phyloP scores from a whole-genome alignment of 2,329 filamentous ascomycete species.

The Nothopassalora personata region DNA sequence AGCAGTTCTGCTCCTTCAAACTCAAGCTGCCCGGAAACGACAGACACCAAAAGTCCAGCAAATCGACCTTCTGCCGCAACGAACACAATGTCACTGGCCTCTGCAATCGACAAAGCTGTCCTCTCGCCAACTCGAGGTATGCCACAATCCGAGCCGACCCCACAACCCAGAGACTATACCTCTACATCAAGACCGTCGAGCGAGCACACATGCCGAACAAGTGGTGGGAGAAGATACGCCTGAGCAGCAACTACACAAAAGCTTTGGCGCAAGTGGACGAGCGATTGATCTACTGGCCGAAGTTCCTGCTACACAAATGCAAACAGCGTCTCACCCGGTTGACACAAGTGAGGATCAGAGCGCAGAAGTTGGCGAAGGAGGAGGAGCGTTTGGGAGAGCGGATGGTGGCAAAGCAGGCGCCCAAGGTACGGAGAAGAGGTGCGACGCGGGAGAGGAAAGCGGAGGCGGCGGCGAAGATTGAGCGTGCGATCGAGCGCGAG shows the following conservation, averaged over 20 bases:
- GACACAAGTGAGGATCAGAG: slow-evolving; percentile 80
- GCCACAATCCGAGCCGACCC: slow-evolving; percentile 84
- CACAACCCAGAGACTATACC: slow-evolving; percentile 74
- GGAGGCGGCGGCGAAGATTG: slow-evolving; percentile 71
- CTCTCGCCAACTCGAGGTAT: slow-evolving; percentile 86
- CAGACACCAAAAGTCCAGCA: slow-evolving; percentile 59
- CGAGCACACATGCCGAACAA: slow-evolving; percentile 82
- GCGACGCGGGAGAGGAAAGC: slow-evolving; percentile 47
- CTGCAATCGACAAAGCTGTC: slow-evolving; percentile 82
- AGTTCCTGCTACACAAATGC: slow-evolving; percentile 88
- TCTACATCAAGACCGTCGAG: slow-evolving; percentile 95
- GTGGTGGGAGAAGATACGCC: slow-evolving; percentile 88
- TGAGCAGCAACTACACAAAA: slow-evolving; percentile 84
- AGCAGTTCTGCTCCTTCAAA: slow-evolving; percentile 93
- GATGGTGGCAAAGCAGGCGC: slow-evolving; percentile 80
- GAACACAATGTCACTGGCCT: slow-evolving; percentile 54
- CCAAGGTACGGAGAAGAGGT: slow-evolving; percentile 64
- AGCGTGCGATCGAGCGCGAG: slow-evolving; percentile 91
- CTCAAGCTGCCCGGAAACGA: slow-evolving; percentile 56
- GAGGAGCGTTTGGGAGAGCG: slow-evolving; percentile 85
- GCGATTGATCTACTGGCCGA: slow-evolving; percentile 85
- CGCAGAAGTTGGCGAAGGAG: slow-evolving; percentile 75
- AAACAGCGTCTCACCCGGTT: slow-evolving; percentile 91
- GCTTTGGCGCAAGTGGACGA: slow-evolving; percentile 84
- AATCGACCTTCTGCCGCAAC: slow-evolving; percentile 93